These are phyloP conservation scores for Viola odorata DNA, from an alignment of 345 rosid species.

Conservation along the genomic window DNA sequence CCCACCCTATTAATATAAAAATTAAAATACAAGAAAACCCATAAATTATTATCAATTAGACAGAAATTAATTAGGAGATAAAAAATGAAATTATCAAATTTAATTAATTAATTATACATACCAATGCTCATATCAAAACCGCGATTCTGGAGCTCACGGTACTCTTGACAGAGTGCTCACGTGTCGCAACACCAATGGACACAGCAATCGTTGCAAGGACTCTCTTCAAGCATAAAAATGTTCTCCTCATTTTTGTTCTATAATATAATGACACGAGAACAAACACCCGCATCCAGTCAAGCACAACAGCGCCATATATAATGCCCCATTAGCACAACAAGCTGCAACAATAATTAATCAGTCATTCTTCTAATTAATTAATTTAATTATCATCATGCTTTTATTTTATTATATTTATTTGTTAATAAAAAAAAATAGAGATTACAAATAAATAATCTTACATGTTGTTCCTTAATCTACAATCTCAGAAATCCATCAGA, in stretches of 20 bases:
- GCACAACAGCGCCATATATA: slow-evolving; percentile 26
- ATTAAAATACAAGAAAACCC: not conserved
- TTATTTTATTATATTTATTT: no score
- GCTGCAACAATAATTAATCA: slow-evolving; percentile 20
- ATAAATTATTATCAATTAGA: no score
- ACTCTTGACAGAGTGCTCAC: slow-evolving; percentile 58
- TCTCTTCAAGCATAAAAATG: slow-evolving; percentile 42
- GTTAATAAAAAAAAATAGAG: not conserved
- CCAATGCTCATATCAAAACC: slow-evolving; percentile 56
- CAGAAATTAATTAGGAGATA: no score
- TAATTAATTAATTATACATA: slow-evolving; percentile 3
- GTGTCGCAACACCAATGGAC: slow-evolving; percentile 40
- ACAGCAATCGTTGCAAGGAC: slow-evolving; percentile 48
- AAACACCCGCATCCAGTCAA: slow-evolving; percentile 23
- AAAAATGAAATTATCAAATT: no score
- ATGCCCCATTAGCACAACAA: slow-evolving; percentile 30
- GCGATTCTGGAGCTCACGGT: slow-evolving; percentile 46
- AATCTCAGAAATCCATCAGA: slow-evolving; percentile 21
- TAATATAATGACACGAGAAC: slow-evolving; percentile 39
- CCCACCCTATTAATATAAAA: slow-evolving; percentile 19
- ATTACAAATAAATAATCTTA: no score
- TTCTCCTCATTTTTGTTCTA: slow-evolving; percentile 40
- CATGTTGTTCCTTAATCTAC: not conserved
- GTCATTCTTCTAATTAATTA: not conserved
- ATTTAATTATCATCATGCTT: not conserved